Evolutionary conservation across 768 basidiomycete species (phyloP), one percentile per base, ranked within the genome.

Genomic region (Scleroderma citrinum): DNA sequence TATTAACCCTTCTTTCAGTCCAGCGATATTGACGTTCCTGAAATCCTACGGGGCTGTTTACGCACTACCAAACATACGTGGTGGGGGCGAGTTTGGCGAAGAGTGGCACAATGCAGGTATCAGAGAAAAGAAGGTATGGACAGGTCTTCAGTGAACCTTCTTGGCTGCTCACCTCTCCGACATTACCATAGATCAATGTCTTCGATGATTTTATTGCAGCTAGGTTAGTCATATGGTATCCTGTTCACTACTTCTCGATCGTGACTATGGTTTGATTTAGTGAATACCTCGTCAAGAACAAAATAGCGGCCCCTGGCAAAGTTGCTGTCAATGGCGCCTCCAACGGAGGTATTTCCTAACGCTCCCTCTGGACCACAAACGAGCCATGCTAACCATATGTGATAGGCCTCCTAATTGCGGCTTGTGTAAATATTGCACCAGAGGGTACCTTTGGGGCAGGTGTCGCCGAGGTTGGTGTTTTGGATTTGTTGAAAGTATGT

Each of bases 151-250:
- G 48, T 54, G 45, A 46, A 48, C 50, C 36, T 30, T 35, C 16
- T 21, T 43, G n/a, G 3, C 44, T n/a, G 11, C 39, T 39, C 21
- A 45, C 14, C 17, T 35, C 53, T 32, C 50, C 51, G 47, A 53
- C 46, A 17, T 29, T 16, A 23, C 14, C 7, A 29, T 52, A 87
- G 83, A 73, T 72, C 51, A 89, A 88, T 49, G 81, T 81, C 47
- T 92, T 88, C 57, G 73, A 91, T 57, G 90, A 92, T 62, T 92
- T 92, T 66, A 85, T 87, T 54, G 79, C 85, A 7, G 87, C 86
- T 26, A 81, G 83, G 87, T 87, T 69, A 58, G 81, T 67, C 13
- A 36, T 24, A 6, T 10, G 16, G 7, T 21, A 4, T 21, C 36
- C 38, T 48, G 31, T 7, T 3, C 4, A 2, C 17, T 13, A 19